These are phyloP conservation scores for Ailanthus altissimus DNA, from an alignment of 345 rosid genomes.

Conservation along the genomic window DNA sequence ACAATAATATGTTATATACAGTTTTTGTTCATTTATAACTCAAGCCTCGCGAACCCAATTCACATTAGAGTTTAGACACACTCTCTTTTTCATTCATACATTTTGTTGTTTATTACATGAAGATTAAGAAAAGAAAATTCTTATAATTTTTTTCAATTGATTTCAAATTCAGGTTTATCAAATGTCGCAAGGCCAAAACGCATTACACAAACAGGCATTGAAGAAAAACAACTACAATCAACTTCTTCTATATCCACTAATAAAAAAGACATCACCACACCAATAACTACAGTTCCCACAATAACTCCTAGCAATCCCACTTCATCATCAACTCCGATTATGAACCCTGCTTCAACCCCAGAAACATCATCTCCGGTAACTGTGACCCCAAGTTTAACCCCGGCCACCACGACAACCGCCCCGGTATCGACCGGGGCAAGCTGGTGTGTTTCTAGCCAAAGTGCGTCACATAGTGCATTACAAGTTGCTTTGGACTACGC, in stretches of 20 bases:
- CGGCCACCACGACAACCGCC: slow-evolving; percentile 19
- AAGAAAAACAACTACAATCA: not conserved
- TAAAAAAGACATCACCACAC: slow-evolving; percentile 60
- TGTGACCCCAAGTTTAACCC: slow-evolving; percentile 29
- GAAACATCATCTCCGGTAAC: slow-evolving; percentile 40
- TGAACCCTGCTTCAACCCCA: slow-evolving; percentile 52
- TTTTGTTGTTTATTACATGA: too few relatives aligned
- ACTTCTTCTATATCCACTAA: slow-evolving; percentile 15
- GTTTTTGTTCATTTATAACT: not conserved
- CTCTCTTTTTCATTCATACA: not conserved
- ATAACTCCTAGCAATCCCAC: slow-evolving; percentile 38
- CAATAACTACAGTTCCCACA: slow-evolving; percentile 59
- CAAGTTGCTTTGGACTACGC: slow-evolving; percentile 89
- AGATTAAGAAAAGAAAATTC: too few relatives aligned
- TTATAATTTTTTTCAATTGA: not conserved
- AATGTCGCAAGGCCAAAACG: slow-evolving; percentile 19
- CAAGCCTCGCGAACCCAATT: not conserved
- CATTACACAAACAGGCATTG: not conserved
- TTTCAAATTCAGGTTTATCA: slow-evolving; percentile 33
- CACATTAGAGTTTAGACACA: not conserved
- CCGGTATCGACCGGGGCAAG: slow-evolving; percentile 45
- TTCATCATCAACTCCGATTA: slow-evolving; percentile 32
- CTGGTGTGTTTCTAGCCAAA: slow-evolving; percentile 86
- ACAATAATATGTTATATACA: not conserved
- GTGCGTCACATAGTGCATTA: slow-evolving; percentile 58